phyloP scores from a whole-genome alignment of 441 rosid genomes.

The Erysimum pusillum region DNA sequence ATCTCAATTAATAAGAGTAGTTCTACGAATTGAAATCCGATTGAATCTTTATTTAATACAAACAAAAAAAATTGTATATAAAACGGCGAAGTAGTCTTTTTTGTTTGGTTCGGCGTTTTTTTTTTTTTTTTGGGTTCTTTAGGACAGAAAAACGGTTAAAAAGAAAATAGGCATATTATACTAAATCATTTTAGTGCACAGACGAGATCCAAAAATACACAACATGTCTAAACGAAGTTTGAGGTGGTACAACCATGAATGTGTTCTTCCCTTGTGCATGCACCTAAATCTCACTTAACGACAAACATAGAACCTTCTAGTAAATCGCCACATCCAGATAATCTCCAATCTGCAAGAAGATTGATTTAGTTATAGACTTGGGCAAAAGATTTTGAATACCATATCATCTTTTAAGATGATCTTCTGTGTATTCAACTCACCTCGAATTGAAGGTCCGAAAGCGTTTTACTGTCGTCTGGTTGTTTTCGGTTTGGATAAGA shows the following conservation, averaged over 20 bases:
- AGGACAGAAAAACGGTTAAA: neutral
- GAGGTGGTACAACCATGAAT: conserved; percentile 23
- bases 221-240: conserved; percentile 35
- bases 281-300: conserved; percentile 13
- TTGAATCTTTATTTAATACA: neutral
- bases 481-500: conserved; percentile 74
- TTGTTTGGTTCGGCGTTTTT: neutral
- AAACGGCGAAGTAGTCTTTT: neutral
- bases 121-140: neutral
- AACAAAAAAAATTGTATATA: neutral
- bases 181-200: conserved; percentile 18
- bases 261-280: conserved; percentile 19
- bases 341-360: conserved; percentile 77
- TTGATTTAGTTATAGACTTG: conserved; percentile 12
- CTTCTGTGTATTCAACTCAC: conserved; percentile 48
- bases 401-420: neutral
- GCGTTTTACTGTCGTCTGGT: conserved; percentile 73
- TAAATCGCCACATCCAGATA: conserved; percentile 89
- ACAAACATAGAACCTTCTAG: conserved; percentile 34
- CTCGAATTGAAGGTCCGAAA: conserved; percentile 84
- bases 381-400: neutral
- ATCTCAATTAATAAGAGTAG: neutral
- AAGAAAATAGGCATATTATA: neutral
- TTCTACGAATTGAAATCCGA: neutral
- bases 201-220: conserved; percentile 34